Conservation (phyloP, 164 flowering plant genomes). For the Platanus orientalis region DNA sequence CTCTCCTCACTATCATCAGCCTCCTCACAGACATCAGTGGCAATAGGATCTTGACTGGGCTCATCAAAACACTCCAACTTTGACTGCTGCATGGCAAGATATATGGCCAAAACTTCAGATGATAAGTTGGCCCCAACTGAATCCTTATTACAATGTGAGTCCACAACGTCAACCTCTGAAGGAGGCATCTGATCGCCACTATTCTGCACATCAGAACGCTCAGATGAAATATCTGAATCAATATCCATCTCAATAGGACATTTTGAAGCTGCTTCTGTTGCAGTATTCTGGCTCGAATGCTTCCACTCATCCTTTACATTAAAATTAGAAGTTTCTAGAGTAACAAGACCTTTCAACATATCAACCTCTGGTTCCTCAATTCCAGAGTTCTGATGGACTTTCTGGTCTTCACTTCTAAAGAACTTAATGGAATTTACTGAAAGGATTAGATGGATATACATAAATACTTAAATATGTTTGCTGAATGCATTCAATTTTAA, state of each 20-base stretch:
- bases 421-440: constrained; percentile 38
- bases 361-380: constrained; percentile 22
- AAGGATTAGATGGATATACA: not conserved
- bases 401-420: constrained; percentile 31
- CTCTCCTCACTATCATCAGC: constrained; percentile 68
- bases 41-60: constrained; percentile 50
- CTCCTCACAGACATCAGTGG: constrained; percentile 48
- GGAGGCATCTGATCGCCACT: constrained; percentile 14
- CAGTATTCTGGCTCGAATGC: constrained; percentile 6
- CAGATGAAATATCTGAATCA: constrained; percentile 18
- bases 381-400: constrained; percentile 18
- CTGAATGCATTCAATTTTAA: not conserved
- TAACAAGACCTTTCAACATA: constrained; percentile 15
- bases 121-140: constrained; percentile 39
- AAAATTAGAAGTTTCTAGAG: constrained; percentile 13
- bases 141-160: constrained; percentile 28
- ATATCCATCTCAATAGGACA: constrained; percentile 26
- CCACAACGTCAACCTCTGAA: constrained; percentile 16
- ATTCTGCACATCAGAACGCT: constrained; percentile 13
- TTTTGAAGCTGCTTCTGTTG: constrained; percentile 5
- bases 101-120: constrained; percentile 79
- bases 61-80: constrained; percentile 84
- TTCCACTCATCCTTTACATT: constrained; percentile 6
- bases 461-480: no score
- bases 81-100: constrained; percentile 79